Conservation (phyloP, 1,139 yeast genomes). For the Candida freyschussii region DNA sequence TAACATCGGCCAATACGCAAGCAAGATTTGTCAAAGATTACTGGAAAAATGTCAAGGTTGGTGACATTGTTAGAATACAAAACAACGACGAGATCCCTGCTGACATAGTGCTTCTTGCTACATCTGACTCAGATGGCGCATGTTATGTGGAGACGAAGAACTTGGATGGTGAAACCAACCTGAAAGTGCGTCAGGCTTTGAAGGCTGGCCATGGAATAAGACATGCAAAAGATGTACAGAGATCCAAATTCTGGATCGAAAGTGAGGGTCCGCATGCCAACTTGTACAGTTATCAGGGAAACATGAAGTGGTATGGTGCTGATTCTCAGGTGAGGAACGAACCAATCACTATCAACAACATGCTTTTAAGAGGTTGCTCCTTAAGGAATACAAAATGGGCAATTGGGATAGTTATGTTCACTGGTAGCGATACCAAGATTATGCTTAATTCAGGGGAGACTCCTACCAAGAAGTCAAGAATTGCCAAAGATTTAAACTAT, state of each 20-base stretch:
- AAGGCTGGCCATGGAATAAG: conserved; percentile 61
- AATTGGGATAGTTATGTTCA: conserved; percentile 80
- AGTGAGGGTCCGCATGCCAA: conserved; percentile 89
- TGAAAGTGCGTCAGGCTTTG: conserved; percentile 74
- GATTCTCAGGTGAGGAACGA: conserved; percentile 48
- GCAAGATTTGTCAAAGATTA: conserved; percentile 57
- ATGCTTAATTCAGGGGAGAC: conserved; percentile 93
- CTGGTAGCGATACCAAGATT: conserved; percentile 91
- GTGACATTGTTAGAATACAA: conserved; percentile 80
- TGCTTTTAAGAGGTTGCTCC: conserved; percentile 83
- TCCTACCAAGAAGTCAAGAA: conserved; percentile 82
- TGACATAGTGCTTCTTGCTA: conserved; percentile 71
- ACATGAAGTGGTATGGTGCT: conserved; percentile 36
- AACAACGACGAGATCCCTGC: conserved; percentile 94
- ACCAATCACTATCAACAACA: conserved; percentile 73
- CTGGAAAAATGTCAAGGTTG: conserved; percentile 90
- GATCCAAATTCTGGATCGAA: conserved; percentile 77
- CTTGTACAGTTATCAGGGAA: conserved; percentile 80
- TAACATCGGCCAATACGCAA: conserved; percentile 25
- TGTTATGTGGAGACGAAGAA: conserved; percentile 94
- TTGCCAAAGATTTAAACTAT: conserved; percentile 75
- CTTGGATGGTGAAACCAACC: conserved; percentile 93
- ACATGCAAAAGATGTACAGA: conserved; percentile 67
- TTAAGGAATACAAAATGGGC: conserved; percentile 92
- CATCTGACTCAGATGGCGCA: conserved; percentile 84